Evolutionary conservation across 306 rosid genomes (phyloP), one percentile per base, ranked within the genome.

Genomic region (Cyamopsis tetragonoloba): DNA sequence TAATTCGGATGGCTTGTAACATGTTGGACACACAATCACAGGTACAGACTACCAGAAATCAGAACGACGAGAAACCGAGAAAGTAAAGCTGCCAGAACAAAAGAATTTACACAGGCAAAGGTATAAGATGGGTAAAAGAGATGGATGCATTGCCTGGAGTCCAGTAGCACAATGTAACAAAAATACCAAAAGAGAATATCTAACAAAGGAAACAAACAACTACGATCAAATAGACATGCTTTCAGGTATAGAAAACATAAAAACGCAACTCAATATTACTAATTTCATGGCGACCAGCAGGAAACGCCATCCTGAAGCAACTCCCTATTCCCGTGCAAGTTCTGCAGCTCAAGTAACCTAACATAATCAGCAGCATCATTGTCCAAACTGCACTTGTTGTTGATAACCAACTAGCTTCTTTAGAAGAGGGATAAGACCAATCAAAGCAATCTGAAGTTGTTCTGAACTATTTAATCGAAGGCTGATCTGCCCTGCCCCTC

Each of bases 401-500:
- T 65, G 57, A 77, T 73, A 79, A 64, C 81, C 82, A 46, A 80
- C 15, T 38, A 84, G 54, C 79, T 85, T 87, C 86, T 80, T 84
- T 30, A 86, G 39, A 17, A 89, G 68, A 69, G 98, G 98, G 80
- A 88, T 18, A 43, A 89, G 88, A 48, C 84, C 91, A 13, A 88
- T 32, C 80, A 93, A 77, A 46, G 85, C 96, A 49, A 93, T 59
- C 70, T 93, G 98, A 80, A 93, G 87, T 77, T 89, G 98, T 75
- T 93, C 98, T 2, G 98, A 86, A 79, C 90, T 93, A 83, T 86
- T 92, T 14, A 92, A 75, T 62, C 98, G 91, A 65, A 92, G 44
- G 78, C 96, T 87, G 50, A 89, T 51, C 81, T 92, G 98, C 51
- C 98, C 98, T 4, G 96, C 83, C 66, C 98, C 98, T 71, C 91